Base-by-base conservation (phyloP, 176 grass and related monocot genomes). In the Phragmites australis region DNA sequence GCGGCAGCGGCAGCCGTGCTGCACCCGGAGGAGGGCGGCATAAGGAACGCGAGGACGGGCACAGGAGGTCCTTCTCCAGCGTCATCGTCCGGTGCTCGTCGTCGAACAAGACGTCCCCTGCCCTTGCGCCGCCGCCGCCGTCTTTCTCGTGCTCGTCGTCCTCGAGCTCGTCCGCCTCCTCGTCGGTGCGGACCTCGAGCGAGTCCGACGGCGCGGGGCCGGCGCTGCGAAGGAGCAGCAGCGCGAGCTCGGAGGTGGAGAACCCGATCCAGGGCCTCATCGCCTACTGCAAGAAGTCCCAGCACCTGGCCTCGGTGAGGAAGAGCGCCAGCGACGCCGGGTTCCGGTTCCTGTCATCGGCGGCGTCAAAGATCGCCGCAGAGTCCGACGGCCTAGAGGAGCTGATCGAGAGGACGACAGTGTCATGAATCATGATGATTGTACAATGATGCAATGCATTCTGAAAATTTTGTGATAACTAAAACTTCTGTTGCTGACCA, bases 201-300 rank as follows among this genome's bases (percentile, higher is more conserved):
- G 84, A 78, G 34, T 81, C 85, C 51, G 62, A 79, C 66, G 76
- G 81, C 30, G 53, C 81, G 17, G 57, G 3, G n/a, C 68, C 88
- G 40, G 78, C 74, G 76, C 88, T 98, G 59, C 71, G 88, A 74
- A 88, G 92, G 89, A 94, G 92, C 77, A 94, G 92, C 86, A 98
- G 90, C 76, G 89, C 80, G 17, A 93, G 83, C 81, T 91, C 88
- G 17, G 95, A 98, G 74, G 72, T 77, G 77, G 95, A 94, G 90
- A 94, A 85, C 80, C 91, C 95, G 5, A 93, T 98, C 79, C 92
- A 98, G 76, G 92, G 95, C 4, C 86, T 91, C 21, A 98, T 98
- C 45, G 88, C 92, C 26, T 91, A 94, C 76, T 98, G 95, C 88
- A 98, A 98, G 81, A 98, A 82, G 71, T 98, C 95, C 1, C 94